Evolutionary conservation across 2,329 filamentous ascomycete species (phyloP), one percentile per base, ranked within the genome.

Genomic region (Phialophora chinensis): DNA sequence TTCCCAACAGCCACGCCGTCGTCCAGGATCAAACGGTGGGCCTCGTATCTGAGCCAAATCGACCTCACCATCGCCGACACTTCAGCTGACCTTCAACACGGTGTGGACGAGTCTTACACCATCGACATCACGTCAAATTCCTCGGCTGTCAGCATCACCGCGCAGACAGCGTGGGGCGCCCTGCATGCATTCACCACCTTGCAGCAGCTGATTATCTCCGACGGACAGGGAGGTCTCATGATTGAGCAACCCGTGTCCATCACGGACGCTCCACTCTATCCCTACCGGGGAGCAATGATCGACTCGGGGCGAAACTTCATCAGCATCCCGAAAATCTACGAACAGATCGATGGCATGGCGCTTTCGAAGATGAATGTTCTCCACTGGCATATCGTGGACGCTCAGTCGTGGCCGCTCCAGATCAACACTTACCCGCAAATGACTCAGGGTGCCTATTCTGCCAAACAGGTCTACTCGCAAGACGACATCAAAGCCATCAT

Each of bases 171-270:
- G 54, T 86, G 84, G 78, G 84, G 84, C 44, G 84, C 82, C 20
- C 78, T 86, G 11, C 84, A 86, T 72, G 84, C 84, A 10, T 83
- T 86, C 69, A 86, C 83, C 23, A 86, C 84, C n/a, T 76, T 86
- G 60, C 84, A 86, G 75, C 84, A 86, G 72, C 76, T 86, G 53
- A 74, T 86, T 71, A 85, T 86, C 71, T 80, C 78, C 2, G 78
- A 84, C 58, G 80, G 79, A 35, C 69, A 74, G 2, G 77, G 79
- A 29, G 78, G 79, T 17, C 71, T 85, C 66, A 76, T 85, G 14
- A 76, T 86, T 50, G 84, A 86, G 73, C 80, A 86, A 72, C 82
- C 84, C 4, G 84, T 86, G 49, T 76, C 75, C 23, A 83, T 86
- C 68, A 68, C 78, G 50, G 84, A 86, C 72, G 73, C 77, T 6